Evolutionary conservation across 257 asterid species (phyloP), one percentile per base, ranked within the genome.

Genomic region (Agastache rugosa): DNA sequence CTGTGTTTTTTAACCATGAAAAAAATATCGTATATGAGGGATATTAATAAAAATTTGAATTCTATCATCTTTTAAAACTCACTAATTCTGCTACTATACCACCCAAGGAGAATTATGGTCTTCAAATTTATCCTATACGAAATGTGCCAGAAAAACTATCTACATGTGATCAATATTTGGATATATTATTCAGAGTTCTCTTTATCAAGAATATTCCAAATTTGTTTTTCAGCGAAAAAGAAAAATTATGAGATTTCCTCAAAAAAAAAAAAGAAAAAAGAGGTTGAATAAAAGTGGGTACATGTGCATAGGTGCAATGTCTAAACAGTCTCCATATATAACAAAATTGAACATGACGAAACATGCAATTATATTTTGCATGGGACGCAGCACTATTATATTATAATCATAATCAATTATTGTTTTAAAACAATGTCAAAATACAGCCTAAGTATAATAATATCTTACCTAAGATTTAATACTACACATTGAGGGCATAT

Each of bases 311-410:
- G 6, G 51, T 17, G 71, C 39, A 42, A 42, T 42, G 55, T 42
- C 55, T 6, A 65, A 19, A 22, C 19, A 65, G 55, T 35, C 23
- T 10, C 51, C 56, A 12, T 1, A 41, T 6, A 41, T 69, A 31
- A 29, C 73, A 48, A 29, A 69, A 51, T 41, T 19, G 48, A 41
- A 23, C 68, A 44, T 63, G 54, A 73, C 25, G 6, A 70, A 70
- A 37, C 75, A 72, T 29, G 77, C 62, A 59, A 14, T 42, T 4
- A 61, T 73, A 17, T 6, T 48, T 20, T 37, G 63, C 47, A 50
- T 48, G 54, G 42, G 62, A 15, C 44, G 58, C 27, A 14, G 23
- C 3, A 29, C 34, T 10, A 50, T 0, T 53, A 31, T 67, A 65
- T 54, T 44, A 67, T 55, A 19, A 17, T 53, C 20, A 47, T 29